A percentile compares a stretch with the other conserved stretches of the same genome.
phyloP scores from a whole-genome alignment of 805 yeast species.

The Yarrowia keelungensis region DNA sequence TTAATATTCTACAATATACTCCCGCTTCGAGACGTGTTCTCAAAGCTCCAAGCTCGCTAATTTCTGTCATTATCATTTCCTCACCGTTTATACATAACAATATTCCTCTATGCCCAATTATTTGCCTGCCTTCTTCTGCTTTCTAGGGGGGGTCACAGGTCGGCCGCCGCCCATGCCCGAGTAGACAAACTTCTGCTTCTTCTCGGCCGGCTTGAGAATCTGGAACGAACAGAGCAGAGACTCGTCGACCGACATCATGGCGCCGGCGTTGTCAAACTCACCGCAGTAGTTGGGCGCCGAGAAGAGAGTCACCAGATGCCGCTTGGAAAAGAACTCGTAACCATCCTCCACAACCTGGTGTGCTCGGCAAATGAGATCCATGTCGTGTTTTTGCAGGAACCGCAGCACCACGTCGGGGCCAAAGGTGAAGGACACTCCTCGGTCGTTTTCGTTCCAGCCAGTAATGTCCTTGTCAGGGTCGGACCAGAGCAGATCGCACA shows the following conservation, averaged over 20 bases:
- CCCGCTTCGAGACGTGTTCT: too few species aligned
- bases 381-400: constrained; percentile 94
- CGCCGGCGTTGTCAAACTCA: constrained; percentile 98
- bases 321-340: constrained; percentile 93
- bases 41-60: background rate
- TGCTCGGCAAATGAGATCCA: constrained; percentile 97
- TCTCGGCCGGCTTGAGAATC: constrained; percentile 96
- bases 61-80: constrained; percentile 30
- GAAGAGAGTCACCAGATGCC: constrained; percentile 93
- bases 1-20: too few species aligned
- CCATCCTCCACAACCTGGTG: constrained; percentile 99
- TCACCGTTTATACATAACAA: constrained; percentile 36
- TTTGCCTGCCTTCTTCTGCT: constrained; percentile 48
- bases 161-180: constrained; percentile 51
- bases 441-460: constrained; percentile 99
- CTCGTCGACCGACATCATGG: constrained; percentile 99
- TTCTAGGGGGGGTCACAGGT: constrained; percentile 66
- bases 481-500: constrained; percentile 96
- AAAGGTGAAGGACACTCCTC: constrained; percentile 98
- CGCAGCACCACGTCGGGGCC: constrained; percentile 99
- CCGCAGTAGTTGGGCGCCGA: constrained; percentile 99
- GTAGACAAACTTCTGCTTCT: constrained; percentile 74
- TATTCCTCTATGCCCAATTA: constrained; percentile 36
- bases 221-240: constrained; percentile 89
- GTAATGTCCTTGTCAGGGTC: constrained; percentile 98